These are phyloP conservation scores for Cryptococcus amylolentus DNA, from an alignment of 1,284 basidiomycete genomes.

Conservation along the genomic window DNA sequence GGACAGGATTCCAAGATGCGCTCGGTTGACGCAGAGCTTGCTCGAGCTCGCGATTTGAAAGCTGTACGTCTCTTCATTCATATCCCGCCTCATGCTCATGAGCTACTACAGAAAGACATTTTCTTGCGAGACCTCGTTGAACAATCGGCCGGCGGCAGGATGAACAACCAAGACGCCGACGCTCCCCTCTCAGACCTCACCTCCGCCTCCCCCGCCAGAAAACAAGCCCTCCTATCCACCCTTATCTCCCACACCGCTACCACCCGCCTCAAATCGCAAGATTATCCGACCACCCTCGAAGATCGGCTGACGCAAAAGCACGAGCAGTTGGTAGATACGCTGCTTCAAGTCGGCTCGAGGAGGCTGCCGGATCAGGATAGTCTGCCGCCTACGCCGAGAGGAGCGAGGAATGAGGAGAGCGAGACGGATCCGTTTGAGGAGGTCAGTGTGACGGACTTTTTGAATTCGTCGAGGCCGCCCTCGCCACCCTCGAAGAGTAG, in stretches of 20 bases:
- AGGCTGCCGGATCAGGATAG: constrained; percentile 31
- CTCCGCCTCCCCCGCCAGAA: background rate
- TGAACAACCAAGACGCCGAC: constrained; percentile 24
- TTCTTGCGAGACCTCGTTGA: constrained; percentile 26
- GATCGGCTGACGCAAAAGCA: constrained; percentile 13
- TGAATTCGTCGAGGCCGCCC: constrained; percentile 5
- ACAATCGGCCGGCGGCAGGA: constrained; percentile 16
- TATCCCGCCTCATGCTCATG: background rate
- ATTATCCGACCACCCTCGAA: constrained; percentile 20
- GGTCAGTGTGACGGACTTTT: constrained; percentile 30
- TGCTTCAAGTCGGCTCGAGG: constrained; percentile 24
- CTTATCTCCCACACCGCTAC: constrained; percentile 12
- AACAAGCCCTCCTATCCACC: constrained; percentile 19
- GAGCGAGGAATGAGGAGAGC: background rate
- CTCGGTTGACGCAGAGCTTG: constrained; percentile 23
- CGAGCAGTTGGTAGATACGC: constrained; percentile 17
- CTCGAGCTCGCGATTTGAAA: constrained; percentile 27
- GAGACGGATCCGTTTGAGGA: constrained; percentile 23
- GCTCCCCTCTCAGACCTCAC: constrained; percentile 2
- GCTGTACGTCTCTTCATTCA: constrained; percentile 16
- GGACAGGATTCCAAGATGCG: constrained; percentile 23
- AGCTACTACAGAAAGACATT: constrained; percentile 17
- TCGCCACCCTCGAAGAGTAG: background rate
- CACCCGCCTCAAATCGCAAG: constrained; percentile 24
- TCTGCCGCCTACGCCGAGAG: constrained; percentile 19